phyloP scores from a whole-genome alignment of 2,329 filamentous ascomycete genomes.

The Sclerotinia borealis region DNA sequence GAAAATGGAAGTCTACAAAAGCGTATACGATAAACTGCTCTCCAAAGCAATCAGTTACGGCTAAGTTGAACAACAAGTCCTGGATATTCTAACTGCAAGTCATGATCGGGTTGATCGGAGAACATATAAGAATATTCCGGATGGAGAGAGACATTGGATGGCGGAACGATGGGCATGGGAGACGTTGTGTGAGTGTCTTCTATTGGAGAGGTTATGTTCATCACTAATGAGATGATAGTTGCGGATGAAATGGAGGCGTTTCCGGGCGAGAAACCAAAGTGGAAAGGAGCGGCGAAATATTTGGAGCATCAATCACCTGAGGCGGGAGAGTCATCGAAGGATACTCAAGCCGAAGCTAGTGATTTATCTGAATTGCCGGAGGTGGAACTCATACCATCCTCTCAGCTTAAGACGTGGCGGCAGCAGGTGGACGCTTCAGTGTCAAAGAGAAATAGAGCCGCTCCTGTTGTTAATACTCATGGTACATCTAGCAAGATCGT shows the following conservation, averaged over 20 bases:
- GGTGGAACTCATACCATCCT: background rate
- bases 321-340: background rate
- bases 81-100: background rate
- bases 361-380: background rate
- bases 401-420: background rate
- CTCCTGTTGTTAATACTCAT: background rate
- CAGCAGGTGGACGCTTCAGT: background rate
- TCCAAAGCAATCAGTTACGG: background rate
- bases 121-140: background rate
- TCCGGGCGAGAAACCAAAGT: background rate
- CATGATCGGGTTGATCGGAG: background rate
- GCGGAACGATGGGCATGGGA: background rate
- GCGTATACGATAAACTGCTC: background rate
- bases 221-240: background rate
- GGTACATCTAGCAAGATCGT: background rate
- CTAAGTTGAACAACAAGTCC: background rate
- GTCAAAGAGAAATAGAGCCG: background rate
- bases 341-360: background rate
- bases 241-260: background rate
- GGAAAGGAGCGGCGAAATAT: background rate
- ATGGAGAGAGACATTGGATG: background rate
- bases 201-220: background rate
- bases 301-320: background rate
- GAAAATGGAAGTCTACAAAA: background rate
- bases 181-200: background rate